These are phyloP conservation scores for Gymnopus androsaceus DNA, from an alignment of 1,284 basidiomycete genomes.

Conservation along the genomic window DNA sequence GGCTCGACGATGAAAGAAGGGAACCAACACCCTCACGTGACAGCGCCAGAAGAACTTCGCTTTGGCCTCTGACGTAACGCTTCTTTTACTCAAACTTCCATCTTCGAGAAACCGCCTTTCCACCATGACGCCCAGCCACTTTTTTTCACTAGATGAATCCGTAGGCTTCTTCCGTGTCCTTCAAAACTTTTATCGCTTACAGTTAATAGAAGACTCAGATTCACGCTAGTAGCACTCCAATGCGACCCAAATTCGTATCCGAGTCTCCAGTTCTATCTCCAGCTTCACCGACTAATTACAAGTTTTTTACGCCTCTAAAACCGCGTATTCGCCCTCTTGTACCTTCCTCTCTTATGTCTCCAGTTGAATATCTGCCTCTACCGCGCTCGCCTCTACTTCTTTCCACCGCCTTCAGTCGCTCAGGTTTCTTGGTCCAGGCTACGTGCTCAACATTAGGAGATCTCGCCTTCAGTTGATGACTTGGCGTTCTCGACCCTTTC, in stretches of 20 bases:
- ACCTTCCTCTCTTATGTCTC: neutral
- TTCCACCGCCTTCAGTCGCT: neutral
- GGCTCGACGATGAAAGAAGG: neutral
- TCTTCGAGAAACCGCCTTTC: too few relatives aligned
- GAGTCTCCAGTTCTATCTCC: too few relatives aligned
- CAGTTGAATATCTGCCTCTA: neutral
- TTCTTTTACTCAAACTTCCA: too few relatives aligned
- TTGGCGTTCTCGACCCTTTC: neutral
- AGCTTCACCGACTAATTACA: too few relatives aligned
- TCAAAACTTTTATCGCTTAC: too few relatives aligned
- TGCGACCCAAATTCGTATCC: too few relatives aligned
- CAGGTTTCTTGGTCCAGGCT: neutral
- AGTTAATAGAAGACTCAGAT: too few relatives aligned
- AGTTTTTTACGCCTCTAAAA: neutral
- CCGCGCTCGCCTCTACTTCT: neutral
- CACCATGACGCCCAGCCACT: too few relatives aligned
- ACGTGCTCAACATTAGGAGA: neutral
- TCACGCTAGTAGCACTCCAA: too few relatives aligned
- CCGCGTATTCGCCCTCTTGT: neutral
- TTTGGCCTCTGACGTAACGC: neutral
- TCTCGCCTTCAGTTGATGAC: neutral
- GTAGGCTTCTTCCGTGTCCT: too few relatives aligned
- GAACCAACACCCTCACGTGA: slow-evolving; percentile 10
- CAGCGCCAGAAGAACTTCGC: neutral
- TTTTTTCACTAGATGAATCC: too few relatives aligned